Percentiles rank a stretch among this genome's conserved stretches.
Evolutionary conservation across 2,329 filamentous ascomycete genomes (phyloP).

Genomic region (Fusarium sp.): DNA sequence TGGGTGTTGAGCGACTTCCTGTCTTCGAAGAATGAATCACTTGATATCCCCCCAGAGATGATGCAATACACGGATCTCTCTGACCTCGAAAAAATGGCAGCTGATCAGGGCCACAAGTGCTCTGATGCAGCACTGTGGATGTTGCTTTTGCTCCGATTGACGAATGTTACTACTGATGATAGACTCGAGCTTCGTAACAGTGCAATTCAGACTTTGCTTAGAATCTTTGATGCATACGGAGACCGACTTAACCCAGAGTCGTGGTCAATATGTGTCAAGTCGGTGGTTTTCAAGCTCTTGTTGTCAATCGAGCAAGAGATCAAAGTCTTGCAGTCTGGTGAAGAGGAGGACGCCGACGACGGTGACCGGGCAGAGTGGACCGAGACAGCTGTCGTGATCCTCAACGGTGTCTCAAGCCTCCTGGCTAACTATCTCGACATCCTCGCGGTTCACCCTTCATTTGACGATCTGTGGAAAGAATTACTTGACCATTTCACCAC

Average conservation of each 20-base stretch:
- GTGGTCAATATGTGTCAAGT: constrained; percentile 86
- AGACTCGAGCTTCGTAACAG: constrained; percentile 84
- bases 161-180: constrained; percentile 77
- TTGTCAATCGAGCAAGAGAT: constrained; percentile 74
- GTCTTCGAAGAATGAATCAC: constrained; percentile 68
- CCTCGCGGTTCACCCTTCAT: constrained; percentile 73
- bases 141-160: constrained; percentile 77
- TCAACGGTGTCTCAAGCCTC: constrained; percentile 78
- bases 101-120: constrained; percentile 67
- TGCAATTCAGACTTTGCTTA: constrained; percentile 89
- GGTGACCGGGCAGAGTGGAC: constrained; percentile 71
- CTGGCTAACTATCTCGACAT: constrained; percentile 81
- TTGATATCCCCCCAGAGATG: constrained; percentile 69
- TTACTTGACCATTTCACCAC: constrained; percentile 76
- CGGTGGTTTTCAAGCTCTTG: constrained; percentile 83
- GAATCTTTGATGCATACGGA: constrained; percentile 92
- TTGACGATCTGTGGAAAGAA: constrained; percentile 80
- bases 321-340: constrained; percentile 53
- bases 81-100: constrained; percentile 70
- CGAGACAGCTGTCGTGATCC: constrained; percentile 79
- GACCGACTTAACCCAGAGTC: constrained; percentile 81
- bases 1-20: constrained; percentile 96
- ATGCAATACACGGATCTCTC: constrained; percentile 62
- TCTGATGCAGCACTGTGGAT: constrained; percentile 83
- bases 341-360: constrained; percentile 56